Evolutionary conservation across 495 filamentous ascomycete species (phyloP), one percentile per base, ranked within the genome.

Genomic region (Xylaria castorea): DNA sequence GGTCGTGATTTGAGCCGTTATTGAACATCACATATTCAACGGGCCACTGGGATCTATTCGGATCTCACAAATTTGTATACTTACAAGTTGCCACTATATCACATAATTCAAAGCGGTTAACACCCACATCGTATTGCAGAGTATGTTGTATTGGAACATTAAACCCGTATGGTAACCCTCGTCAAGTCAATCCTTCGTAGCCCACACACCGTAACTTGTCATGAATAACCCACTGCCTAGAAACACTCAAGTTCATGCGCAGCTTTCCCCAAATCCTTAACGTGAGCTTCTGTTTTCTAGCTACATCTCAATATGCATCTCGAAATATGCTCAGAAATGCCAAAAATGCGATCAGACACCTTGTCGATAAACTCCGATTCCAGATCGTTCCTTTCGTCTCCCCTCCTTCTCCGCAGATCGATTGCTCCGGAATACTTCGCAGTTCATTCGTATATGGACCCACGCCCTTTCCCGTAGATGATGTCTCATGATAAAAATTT

Each of bases 391-490:
- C 42, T 5, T 51, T 53, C 27, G 42, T 55, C 67, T 5, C 34
- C 22, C 58, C 16, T 57, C 34, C 53, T 12, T 44, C 66, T 27
- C 14, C n/a, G 34, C n/a, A 11, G 36, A 25, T 22, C 11, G 46
- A 36, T 61, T 36, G 55, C 55, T 46, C 61, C 27, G n/a, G 32
- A 61, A 44, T 51, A 14, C 18, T 20, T 42, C 20, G 5, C 22
- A 70, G 40, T 27, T 32, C 55, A 36, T 25, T 46, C 16, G 18
- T 51, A 44, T 71, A 48, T 71, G 53, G 63, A 40, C 68, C 16
- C 68, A 40, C 25, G 22, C 22, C 58, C 38, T 63, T 34, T 60
- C 46, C 4, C 64, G 7, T 38, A 14, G n/a, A 38, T 5, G 36
- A 42, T 20, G 42, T 32, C 12, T 8, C n/a, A 42, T 46, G n/a